Conservation (phyloP, 192 early-diverging fungal genomes). For the Haplosporangium gracile region DNA sequence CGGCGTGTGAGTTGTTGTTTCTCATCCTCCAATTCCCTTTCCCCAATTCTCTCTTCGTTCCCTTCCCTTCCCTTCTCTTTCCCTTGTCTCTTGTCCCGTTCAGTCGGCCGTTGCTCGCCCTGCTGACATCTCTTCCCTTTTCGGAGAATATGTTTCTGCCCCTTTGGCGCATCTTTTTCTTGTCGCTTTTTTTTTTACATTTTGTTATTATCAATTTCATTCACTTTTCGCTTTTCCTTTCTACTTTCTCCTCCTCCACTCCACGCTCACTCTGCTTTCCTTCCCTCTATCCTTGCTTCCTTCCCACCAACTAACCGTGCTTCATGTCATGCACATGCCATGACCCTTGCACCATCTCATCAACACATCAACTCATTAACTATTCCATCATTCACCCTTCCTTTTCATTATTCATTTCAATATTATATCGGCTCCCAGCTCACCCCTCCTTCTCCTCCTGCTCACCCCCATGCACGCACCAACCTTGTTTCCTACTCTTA, state of each 20-base stretch:
- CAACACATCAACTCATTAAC: too few species aligned
- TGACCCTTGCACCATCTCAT: neutral
- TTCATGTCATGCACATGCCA: neutral
- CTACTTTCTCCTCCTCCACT: neutral
- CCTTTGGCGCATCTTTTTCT: neutral
- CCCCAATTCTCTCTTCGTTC: neutral
- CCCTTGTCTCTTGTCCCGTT: neutral
- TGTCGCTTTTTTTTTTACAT: slow-evolving; percentile 18
- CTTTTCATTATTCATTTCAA: neutral
- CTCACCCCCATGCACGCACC: neutral
- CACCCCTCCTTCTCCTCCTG: neutral
- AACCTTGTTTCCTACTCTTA: neutral
- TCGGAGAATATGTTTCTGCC: slow-evolving; percentile 7
- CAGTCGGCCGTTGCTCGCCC: neutral
- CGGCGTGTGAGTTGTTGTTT: too few species aligned
- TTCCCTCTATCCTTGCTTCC: neutral
- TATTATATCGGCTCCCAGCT: neutral
- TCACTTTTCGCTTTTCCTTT: too few species aligned
- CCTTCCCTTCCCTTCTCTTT: neutral
- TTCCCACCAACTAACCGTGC: neutral
- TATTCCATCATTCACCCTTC: neutral
- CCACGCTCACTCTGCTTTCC: neutral
- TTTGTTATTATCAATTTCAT: neutral
- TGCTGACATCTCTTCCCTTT: neutral
- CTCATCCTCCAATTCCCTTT: too few species aligned